Conservation (phyloP, 768 basidiomycete species). For the Mycena olivaceomarginata region DNA sequence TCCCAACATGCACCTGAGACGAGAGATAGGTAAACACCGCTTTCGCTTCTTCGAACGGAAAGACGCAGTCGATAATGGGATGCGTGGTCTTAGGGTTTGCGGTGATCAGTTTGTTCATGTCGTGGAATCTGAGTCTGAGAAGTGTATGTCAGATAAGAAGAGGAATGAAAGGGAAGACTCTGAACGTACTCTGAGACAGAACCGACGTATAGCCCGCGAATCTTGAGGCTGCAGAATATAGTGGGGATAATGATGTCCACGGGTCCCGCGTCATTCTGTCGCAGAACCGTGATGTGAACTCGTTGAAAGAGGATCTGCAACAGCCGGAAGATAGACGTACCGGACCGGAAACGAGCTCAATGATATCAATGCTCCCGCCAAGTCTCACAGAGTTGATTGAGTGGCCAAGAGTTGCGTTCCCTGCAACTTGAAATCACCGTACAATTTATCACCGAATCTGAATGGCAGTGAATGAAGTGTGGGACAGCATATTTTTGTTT, state of each 20-base stretch:
- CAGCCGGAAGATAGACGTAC: too few relatives aligned
- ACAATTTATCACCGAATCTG: too few relatives aligned
- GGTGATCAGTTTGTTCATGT: slow-evolving; percentile 21
- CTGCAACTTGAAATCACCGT: slow-evolving; percentile 59
- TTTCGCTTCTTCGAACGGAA: slow-evolving; percentile 62
- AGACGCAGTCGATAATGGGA: slow-evolving; percentile 71
- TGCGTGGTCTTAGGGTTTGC: slow-evolving; percentile 46
- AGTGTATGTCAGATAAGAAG: too few relatives aligned
- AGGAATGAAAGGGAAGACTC: background rate
- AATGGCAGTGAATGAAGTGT: too few relatives aligned
- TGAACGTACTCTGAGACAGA: slow-evolving; percentile 62
- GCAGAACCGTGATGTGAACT: too few relatives aligned
- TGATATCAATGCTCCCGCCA: slow-evolving; percentile 57
- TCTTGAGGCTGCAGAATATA: slow-evolving; percentile 56
- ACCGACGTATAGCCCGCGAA: slow-evolving; percentile 68
- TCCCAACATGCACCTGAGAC: slow-evolving; percentile 70
- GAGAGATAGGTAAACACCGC: slow-evolving; percentile 34
- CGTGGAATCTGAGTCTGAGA: too few relatives aligned
- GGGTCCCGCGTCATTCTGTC: slow-evolving; percentile 42
- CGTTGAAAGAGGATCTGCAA: too few relatives aligned
- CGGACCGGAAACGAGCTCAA: slow-evolving; percentile 48
- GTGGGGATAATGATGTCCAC: slow-evolving; percentile 53
- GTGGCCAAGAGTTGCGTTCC: slow-evolving; percentile 60
- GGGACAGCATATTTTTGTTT: too few relatives aligned
- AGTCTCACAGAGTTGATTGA: slow-evolving; percentile 52